Conservation (phyloP, 179 eudicot species). For the Silene coronaria region DNA sequence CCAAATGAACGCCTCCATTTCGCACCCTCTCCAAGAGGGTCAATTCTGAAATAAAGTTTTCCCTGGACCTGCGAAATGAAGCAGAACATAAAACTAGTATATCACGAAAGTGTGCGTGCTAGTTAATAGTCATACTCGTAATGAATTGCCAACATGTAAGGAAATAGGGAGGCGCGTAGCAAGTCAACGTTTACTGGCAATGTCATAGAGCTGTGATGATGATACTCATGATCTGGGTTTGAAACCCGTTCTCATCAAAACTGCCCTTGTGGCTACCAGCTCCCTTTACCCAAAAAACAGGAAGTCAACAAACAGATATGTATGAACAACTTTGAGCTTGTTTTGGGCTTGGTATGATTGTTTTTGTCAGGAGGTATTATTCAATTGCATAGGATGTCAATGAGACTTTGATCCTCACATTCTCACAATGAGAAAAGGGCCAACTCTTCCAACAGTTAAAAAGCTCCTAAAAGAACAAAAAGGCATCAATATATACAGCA, state of each 20-base stretch:
- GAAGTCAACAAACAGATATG: neutral
- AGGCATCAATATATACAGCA: no score
- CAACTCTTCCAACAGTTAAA: no score
- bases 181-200: neutral
- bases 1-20: constrained; percentile 89
- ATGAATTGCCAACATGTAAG: neutral
- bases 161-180: neutral
- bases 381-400: no score
- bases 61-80: constrained; percentile 60
- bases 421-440: no score
- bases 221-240: neutral
- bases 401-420: no score
- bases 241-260: no score
- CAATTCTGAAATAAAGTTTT: constrained; percentile 64
- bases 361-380: no score
- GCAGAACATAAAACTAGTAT: neutral
- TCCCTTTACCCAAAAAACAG: no score
- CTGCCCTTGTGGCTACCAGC: no score
- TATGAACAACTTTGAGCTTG: neutral
- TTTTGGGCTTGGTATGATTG: no score
- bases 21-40: constrained; percentile 86
- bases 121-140: no score
- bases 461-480: no score
- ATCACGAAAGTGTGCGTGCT: neutral
- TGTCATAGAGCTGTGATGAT: neutral